Evolutionary conservation across 129 eudicot species (phyloP), one percentile per base, ranked within the genome.

Genomic region (Glebionis coronaria): DNA sequence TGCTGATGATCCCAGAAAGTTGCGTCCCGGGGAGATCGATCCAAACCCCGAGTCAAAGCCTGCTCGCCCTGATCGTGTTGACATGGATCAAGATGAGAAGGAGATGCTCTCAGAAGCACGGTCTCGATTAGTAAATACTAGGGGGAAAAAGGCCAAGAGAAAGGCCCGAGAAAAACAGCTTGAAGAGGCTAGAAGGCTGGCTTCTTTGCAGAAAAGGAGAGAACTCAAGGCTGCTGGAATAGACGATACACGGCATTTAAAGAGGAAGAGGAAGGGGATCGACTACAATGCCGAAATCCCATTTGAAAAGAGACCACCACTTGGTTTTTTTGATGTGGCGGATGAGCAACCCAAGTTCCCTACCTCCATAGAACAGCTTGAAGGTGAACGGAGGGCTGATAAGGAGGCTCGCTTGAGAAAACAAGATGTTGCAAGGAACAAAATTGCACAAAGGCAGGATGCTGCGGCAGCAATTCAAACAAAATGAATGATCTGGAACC

Each of bases 41-140:
- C 99, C 99, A 12, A 93, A 94, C 63, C 99, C 99, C 1, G 99
- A 94, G 71, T 84, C 97, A 7, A 94, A 94, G 70, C 97, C 99
- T 9, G 99, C 99, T 2, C 95, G 97, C 23, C 99, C 99, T 0
- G 99, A 94, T 42, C 99, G 97, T n/a, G 99, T 94, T 69, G 99
- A 94, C 42, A 94, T 94, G 99, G 99, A 94, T 69, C 97, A 94
- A 67, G 97, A 87, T 74, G 99, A 94, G 80, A 94, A 94, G 55
- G 97, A 94, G 80, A 94, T 94, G 99, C 99, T 94, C 68, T 94
- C 99, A 35, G 99, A 94, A 78, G 97, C 97, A 20, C 86, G 99
- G 40, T 97, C 99, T 23, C 82, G 99, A 31, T 78, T 94, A 51
- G 95, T 97, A 14, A 94, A 94, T 70, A 89, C 97, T 3, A 78